Percentiles rank a stretch among this genome's conserved stretches.
Evolutionary conservation across 2,329 filamentous ascomycete genomes (phyloP).

Genomic region (Botryosphaeria agaves): DNA sequence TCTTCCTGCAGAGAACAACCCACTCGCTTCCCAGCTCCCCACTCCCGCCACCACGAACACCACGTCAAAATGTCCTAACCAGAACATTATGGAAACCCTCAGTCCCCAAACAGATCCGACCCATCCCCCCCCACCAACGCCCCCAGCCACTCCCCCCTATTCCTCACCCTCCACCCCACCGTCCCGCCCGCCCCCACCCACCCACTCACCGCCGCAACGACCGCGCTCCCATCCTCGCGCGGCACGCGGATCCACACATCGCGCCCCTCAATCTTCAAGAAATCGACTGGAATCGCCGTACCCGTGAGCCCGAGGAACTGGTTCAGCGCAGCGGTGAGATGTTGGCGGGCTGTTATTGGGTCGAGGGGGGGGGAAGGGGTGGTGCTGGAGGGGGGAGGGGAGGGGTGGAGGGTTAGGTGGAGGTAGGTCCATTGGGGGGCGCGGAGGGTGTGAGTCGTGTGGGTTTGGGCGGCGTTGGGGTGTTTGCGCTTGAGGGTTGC

Average conservation of each 20-base stretch:
- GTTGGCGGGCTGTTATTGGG: conserved; percentile 41
- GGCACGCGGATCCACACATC: conserved; percentile 51
- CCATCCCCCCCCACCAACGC: conserved; percentile 35
- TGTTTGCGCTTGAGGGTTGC: neutral
- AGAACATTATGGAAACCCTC: no score
- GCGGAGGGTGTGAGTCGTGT: conserved; percentile 21
- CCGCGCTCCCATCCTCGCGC: conserved; percentile 38
- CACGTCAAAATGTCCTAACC: no score
- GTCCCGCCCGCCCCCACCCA: conserved; percentile 33
- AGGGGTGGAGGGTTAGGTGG: conserved; percentile 17
- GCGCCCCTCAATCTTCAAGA: conserved; percentile 40
- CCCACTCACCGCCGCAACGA: conserved; percentile 48
- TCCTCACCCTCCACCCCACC: conserved; percentile 32
- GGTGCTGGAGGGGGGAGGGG: conserved; percentile 2
- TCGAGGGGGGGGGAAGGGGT: conserved; percentile 27
- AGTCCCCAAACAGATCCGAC: conserved; percentile 32
- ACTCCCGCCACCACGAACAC: no score
- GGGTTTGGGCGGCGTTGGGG: conserved; percentile 2
- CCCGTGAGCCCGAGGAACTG: conserved; percentile 58
- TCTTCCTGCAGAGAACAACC: no score
- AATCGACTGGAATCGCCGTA: conserved; percentile 48
- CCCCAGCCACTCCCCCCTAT: conserved; percentile 48
- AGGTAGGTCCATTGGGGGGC: conserved; percentile 23
- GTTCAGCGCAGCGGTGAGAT: conserved; percentile 44
- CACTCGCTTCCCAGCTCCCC: no score